These are phyloP conservation scores for Lachancea cidri DNA, from an alignment of 805 yeast species.

Conservation along the genomic window DNA sequence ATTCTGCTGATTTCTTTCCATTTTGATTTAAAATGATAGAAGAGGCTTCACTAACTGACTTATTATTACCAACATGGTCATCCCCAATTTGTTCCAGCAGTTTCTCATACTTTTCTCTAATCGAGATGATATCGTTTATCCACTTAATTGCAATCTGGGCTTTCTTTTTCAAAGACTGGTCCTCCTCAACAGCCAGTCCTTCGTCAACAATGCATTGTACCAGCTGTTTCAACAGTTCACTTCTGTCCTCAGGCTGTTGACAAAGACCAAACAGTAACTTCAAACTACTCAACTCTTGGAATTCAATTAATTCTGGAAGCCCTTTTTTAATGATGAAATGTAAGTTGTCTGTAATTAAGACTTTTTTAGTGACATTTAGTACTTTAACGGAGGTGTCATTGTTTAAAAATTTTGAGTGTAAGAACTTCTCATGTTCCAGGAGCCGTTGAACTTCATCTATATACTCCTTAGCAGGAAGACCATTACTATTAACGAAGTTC, in stretches of 20 bases:
- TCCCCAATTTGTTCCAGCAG: constrained; percentile 47
- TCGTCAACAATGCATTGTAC: constrained; percentile 15
- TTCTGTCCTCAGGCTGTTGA: constrained; percentile 5
- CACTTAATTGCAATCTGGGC: constrained; percentile 58
- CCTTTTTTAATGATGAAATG: constrained; percentile 1
- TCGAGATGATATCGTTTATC: constrained; percentile 52
- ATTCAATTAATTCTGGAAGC: constrained; percentile 4
- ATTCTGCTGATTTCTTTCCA: constrained; percentile 44
- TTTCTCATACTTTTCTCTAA: constrained; percentile 46
- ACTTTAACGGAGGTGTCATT: constrained; percentile 23
- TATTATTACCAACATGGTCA: constrained; percentile 45
- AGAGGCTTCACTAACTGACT: constrained; percentile 56
- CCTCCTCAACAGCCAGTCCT: constrained; percentile 12
- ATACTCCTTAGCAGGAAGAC: constrained; percentile 49
- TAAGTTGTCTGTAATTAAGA: constrained; percentile 18
- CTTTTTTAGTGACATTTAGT: constrained; percentile 15
- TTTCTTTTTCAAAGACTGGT: constrained; percentile 28
- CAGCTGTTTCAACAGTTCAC: constrained; percentile 6
- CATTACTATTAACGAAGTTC: constrained; percentile 40
- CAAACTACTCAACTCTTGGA: constrained; percentile 1
- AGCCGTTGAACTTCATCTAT: constrained; percentile 47
- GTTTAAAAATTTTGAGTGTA: constrained; percentile 19
- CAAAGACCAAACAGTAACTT: constrained; percentile 5
- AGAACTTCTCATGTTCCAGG: constrained; percentile 54
- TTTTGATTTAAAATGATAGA: constrained; percentile 54